phyloP scores from a whole-genome alignment of 2,329 filamentous ascomycete species.

The Lanzia echinophila region DNA sequence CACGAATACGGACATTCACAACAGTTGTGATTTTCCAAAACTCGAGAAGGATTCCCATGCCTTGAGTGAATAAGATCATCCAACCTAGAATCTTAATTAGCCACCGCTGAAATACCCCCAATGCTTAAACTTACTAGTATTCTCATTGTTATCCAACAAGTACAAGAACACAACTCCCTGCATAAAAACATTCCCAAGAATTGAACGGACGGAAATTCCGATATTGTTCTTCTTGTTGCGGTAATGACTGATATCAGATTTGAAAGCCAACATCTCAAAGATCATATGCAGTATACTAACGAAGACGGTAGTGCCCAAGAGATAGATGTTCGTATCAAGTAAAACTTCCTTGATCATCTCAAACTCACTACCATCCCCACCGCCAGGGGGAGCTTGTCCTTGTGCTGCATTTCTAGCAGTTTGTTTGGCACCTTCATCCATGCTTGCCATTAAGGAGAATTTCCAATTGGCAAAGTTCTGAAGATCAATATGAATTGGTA shows the following conservation, averaged over 20 bases:
- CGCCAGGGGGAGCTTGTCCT: conserved; percentile 47
- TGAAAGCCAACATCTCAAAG: conserved; percentile 93
- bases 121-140: conserved; percentile 51
- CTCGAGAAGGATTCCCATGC: conserved; percentile 55
- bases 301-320: conserved; percentile 75
- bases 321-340: conserved; percentile 86
- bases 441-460: conserved; percentile 74
- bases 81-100: conserved; percentile 44
- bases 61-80: conserved; percentile 97
- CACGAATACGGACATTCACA: conserved; percentile 78
- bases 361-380: conserved; percentile 85
- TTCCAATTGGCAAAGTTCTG: conserved; percentile 83
- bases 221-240: conserved; percentile 99
- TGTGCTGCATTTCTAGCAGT: conserved; percentile 70
- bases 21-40: conserved; percentile 96
- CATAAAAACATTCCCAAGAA: conserved; percentile 97
- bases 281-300: conserved; percentile 89
- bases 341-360: conserved; percentile 97
- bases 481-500: conserved; percentile 78
- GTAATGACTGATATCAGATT: conserved; percentile 95
- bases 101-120: neutral
- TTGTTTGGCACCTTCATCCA: conserved; percentile 84
- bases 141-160: conserved; percentile 92
- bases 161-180: conserved; percentile 94
- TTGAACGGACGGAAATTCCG: conserved; percentile 91